Evolutionary conservation across 192 early-diverging fungal species (phyloP), one percentile per base, ranked within the genome.

Genomic region (Lobosporangium transversale): DNA sequence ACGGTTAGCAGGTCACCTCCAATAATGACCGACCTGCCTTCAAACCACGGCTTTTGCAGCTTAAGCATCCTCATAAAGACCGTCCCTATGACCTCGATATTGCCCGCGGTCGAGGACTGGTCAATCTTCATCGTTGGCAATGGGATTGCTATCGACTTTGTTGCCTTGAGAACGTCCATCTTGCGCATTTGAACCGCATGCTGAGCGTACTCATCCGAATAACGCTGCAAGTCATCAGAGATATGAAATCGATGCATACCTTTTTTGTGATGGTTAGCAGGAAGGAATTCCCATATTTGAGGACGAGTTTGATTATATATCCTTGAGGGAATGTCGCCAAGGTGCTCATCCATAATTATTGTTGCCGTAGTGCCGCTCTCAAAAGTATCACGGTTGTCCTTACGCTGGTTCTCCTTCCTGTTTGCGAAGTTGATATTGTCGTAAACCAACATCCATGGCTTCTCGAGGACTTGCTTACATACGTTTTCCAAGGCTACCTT

Each of bases 101-200:
- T 63, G 14, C 61, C 51, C 8, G 26, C 50, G 9, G 30, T 27
- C 2, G 32, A 48, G n/a, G 61, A 35, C 18, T 63, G 61, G 32
- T 63, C 50, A 31, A 63, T 63, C 12, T 63, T 27, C 50, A 63
- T 51, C 32, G 50, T 23, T 15, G 61, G 35, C 1, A 63, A 36
- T 21, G n/a, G n/a, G n/a, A n/a, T n/a, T n/a, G n/a, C 30, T 6
- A 29, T 60, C 31, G 7, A 27, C 21, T 12, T 47, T 29, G 30
- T 26, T 47, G 37, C 37, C 14, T 40, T 40, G 37, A 14, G 8
- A 14, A 10, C 37, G 37, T 10, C 8, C 14, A 7, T 40, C 14
- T 40, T 40, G 37, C 7, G 7, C 14, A 40, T 14, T 40, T 7
- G 37, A 40, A 40, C 14, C 37, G 37, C 47, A 23, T 18, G 47